Conservation (phyloP, 139 green algal genomes). For the Pseudopediastrum boryanum region DNA sequence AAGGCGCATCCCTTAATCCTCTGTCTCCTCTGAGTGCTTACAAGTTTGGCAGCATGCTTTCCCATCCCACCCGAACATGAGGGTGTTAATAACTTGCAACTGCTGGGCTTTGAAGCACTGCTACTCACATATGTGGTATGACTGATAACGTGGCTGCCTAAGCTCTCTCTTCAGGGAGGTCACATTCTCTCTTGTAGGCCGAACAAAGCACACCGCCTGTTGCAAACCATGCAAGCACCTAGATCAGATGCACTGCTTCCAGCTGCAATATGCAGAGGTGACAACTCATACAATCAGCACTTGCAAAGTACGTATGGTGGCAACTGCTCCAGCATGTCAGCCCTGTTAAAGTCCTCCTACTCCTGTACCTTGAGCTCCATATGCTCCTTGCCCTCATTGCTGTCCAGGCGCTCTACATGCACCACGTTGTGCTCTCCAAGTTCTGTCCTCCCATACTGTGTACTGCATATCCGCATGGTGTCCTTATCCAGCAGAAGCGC, state of each 20-base stretch:
- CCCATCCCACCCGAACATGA: no score
- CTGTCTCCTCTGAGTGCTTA: no score
- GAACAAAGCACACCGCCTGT: constrained; percentile 89
- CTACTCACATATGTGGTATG: constrained; percentile 89
- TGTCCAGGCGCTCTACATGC: constrained; percentile 88
- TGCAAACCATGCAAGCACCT: neutral
- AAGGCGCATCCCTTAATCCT: no score
- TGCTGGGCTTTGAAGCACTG: no score
- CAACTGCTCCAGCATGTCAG: neutral
- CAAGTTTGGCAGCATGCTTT: no score
- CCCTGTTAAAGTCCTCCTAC: neutral
- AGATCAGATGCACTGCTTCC: neutral
- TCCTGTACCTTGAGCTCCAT: constrained; percentile 83
- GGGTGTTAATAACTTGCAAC: no score
- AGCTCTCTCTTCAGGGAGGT: constrained; percentile 84
- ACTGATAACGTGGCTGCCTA: constrained; percentile 80
- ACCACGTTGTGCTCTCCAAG: constrained; percentile 92
- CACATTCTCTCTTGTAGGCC: constrained; percentile 90
- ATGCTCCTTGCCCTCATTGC: constrained; percentile 56
- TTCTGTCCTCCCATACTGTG: constrained; percentile 88
- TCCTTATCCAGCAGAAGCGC: constrained; percentile 91
- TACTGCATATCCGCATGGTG: constrained; percentile 81
- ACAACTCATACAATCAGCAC: neutral
- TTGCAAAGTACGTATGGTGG: neutral
- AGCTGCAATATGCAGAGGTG: neutral